A percentile compares a stretch with the other conserved stretches of the same genome.
Evolutionary conservation across 345 rosid species (phyloP).

Genomic region (Litchi chinensis): DNA sequence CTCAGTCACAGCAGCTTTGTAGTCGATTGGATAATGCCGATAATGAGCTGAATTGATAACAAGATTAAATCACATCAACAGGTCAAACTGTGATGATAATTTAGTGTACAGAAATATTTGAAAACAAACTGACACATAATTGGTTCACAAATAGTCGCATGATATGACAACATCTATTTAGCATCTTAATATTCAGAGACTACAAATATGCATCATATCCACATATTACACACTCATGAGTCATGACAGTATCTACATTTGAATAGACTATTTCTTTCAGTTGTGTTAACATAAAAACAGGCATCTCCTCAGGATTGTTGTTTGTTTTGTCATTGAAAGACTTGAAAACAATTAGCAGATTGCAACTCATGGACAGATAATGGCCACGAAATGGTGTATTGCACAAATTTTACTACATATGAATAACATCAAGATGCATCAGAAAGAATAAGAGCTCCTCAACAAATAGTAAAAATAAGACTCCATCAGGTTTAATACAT

Average conservation of each 20-base stretch:
- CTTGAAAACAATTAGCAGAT: background rate
- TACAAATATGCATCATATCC: background rate
- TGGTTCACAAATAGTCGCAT: background rate
- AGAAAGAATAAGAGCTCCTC: background rate
- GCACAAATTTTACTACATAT: background rate
- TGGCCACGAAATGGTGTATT: background rate
- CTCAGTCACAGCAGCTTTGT: constrained; percentile 78
- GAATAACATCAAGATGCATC: background rate
- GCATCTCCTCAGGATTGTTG: background rate
- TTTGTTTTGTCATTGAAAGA: background rate
- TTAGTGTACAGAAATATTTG: background rate
- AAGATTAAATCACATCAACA: constrained; percentile 9
- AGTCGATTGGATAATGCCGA: constrained; percentile 72
- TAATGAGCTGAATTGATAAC: constrained; percentile 62
- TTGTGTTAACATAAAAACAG: background rate
- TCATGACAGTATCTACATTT: background rate
- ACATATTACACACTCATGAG: background rate
- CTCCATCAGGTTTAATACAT: background rate
- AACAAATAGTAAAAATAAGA: constrained; percentile 2
- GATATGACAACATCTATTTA: background rate
- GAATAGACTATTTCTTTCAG: background rate
- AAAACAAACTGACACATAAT: background rate
- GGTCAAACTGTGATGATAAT: background rate
- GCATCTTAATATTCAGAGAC: background rate
- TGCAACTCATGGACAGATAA: background rate